Evolutionary conservation across 176 grass and related monocot species (phyloP), one percentile per base, ranked within the genome.

Genomic region (Bonia amplexicaulis): DNA sequence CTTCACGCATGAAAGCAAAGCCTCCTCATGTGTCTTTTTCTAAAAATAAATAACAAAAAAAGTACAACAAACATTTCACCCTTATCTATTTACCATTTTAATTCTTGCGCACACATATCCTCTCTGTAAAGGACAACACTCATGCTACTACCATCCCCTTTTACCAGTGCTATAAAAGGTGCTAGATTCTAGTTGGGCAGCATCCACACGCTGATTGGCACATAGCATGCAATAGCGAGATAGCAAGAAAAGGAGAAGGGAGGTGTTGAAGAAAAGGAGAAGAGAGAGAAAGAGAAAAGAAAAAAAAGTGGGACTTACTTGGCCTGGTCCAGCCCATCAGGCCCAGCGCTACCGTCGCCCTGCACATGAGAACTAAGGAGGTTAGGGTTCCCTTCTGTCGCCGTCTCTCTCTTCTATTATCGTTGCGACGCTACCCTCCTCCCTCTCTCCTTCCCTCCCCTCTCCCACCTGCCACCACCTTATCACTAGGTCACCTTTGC

Each of bases 261-360:
- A 59, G 11, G 8, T 23, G 8, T 10, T 11, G 3, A 23, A 59
- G 3, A 59, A 59, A 59, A 59, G 1, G 8, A 11, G 3, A 11
- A 23, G 20, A n/a, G 7, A 58, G 2, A 9, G 8, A 58, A 2
- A 31, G 2, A 29, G 27, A 31, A 2, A 31, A 31, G 2, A 16
- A 53, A 2, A 6, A 1, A 1, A 19, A 20, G 2, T 57, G 20
- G 8, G 3, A n/a, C 54, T 59, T 59, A 59, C 9, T 1, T 23
- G 2, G 9, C 22, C 19, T 1, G 12, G 9, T 59, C 22, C 1
- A 23, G 0, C 22, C 57, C 57, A 23, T 23, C 1, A 23, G 22
- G 57, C 9, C 3, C 3, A 12, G 0, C 1, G 1, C 9, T 9
- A 0, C 2, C n/a, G 0, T 0, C 23, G 1, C 57, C 1, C 3